phyloP scores from a whole-genome alignment of 2,329 filamentous ascomycete genomes.

The Coniochaeta pulveracea region DNA sequence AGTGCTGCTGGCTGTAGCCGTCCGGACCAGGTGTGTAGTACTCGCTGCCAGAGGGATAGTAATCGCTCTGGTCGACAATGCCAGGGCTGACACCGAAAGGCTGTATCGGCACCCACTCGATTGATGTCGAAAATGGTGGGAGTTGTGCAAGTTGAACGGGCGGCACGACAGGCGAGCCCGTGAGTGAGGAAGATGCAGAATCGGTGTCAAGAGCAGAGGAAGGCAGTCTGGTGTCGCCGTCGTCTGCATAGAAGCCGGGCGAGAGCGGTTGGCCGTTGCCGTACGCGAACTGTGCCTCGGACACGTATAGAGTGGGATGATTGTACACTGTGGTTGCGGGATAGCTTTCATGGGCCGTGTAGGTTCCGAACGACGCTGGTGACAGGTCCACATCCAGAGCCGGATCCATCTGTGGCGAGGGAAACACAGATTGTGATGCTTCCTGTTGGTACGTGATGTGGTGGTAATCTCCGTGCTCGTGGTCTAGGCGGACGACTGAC shows the following conservation, averaged over 20 bases:
- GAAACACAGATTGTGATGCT: conserved; percentile 28
- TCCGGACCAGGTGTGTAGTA: conserved; percentile 44
- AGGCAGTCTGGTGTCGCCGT: conserved; percentile 35
- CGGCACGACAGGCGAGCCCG: conserved; percentile 55
- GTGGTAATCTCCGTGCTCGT: conserved; percentile 25
- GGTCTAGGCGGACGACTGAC: conserved; percentile 12
- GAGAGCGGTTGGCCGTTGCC: conserved; percentile 33
- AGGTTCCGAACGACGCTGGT: conserved; percentile 31
- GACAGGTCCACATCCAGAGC: conserved; percentile 36
- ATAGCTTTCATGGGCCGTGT: conserved; percentile 25
- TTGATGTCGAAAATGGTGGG: too few species aligned
- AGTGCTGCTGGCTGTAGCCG: conserved; percentile 28
- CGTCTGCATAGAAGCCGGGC: conserved; percentile 33
- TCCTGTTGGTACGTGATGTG: conserved; percentile 32
- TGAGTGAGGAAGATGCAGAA: conserved; percentile 54
- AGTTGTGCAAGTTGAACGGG: conserved; percentile 45
- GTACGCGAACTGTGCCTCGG: conserved; percentile 29
- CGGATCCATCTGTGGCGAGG: conserved; percentile 30
- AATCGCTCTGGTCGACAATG: conserved; percentile 48
- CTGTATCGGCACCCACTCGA: conserved; percentile 42
- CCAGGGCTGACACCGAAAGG: conserved; percentile 49
- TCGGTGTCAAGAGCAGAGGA: conserved; percentile 50
- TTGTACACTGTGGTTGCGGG: conserved; percentile 33
- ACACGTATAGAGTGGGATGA: conserved; percentile 30
- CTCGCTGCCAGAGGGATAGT: conserved; percentile 38